Evolutionary conservation across 306 rosid genomes (phyloP), one percentile per base, ranked within the genome.

Genomic region (Cucurbita moschata): DNA sequence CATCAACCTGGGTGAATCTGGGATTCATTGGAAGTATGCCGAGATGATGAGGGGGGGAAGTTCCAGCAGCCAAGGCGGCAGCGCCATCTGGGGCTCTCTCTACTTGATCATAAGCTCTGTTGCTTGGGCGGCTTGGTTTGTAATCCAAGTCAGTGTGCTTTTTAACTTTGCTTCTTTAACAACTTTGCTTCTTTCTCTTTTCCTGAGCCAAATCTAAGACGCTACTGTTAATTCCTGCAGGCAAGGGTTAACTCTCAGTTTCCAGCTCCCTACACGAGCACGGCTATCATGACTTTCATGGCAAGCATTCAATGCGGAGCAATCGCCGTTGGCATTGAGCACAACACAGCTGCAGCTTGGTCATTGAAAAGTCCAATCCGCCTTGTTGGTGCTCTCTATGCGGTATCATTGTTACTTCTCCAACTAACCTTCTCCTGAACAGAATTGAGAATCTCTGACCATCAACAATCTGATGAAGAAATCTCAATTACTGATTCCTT

Each of bases 191-290:
- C 35, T 30, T 30, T 30, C 35, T 30, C 2, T 30, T 30, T 30
- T 30, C 4, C n/a, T n/a, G 1, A 21, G 2, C 5, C n/a, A 3
- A 4, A 54, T 54, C 12, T 10, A 8, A n/a, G 4, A 61, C 37
- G 37, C 43, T 21, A 30, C 3, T 23, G 12, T 12, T 42, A 42
- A 10, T 19, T 6, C 11, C 42, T 46, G 10, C 87, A 93, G 97
- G 91, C 96, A 8, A 83, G 81, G 81, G 69, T 26, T 93, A 75
- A 79, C 89, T 76, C 82, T 70, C 68, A 86, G 18, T 93, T 86
- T 73, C 82, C 96, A 51, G 98, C 88, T 21, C 97, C 98, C 0
- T 93, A 84, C 46, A 93, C 94, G 6, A 90, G 90, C 83, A 90
- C 86, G 0, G 15, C 85, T 4, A 56, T 77, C 78, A 82, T 86